Evolutionary conservation across 192 early-diverging fungal genomes (phyloP).

Genomic region (Paraglomus brasilianum): DNA sequence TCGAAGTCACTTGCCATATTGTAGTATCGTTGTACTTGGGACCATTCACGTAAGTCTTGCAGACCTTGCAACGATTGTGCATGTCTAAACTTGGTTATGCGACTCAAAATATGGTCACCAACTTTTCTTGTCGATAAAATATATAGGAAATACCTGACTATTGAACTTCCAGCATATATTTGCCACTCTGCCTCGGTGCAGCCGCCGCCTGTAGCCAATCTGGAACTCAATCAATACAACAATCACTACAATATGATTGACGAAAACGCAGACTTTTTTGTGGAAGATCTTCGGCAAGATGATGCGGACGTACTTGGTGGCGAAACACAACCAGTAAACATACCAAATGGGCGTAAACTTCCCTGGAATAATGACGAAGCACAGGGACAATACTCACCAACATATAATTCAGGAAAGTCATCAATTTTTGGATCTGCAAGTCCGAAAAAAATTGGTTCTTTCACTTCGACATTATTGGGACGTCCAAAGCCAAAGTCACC

Average conservation of each 20-base stretch:
- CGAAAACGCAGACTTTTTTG: conserved; percentile 36
- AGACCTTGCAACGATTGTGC: neutral
- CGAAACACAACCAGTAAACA: conserved; percentile 33
- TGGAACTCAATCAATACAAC: conserved; percentile 39
- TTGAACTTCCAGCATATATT: conserved; percentile 56
- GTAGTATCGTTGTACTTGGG: conserved; percentile 44
- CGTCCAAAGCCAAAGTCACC: conserved; percentile 36
- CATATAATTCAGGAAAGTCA: conserved; percentile 31
- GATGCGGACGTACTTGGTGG: conserved; percentile 18
- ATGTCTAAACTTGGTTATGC: neutral
- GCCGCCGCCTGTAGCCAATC: conserved; percentile 42
- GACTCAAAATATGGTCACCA: neutral
- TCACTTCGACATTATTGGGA: conserved; percentile 34
- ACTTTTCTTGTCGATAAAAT: neutral
- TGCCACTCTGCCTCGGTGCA: conserved; percentile 55
- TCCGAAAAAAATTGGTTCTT: conserved; percentile 37
- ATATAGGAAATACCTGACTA: conserved; percentile 50
- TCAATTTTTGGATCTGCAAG: conserved; percentile 41
- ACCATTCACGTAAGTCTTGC: conserved; percentile 37
- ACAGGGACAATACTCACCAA: conserved; percentile 27
- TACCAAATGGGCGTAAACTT: conserved; percentile 4
- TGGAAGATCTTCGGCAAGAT: conserved; percentile 25
- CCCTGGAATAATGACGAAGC: conserved; percentile 32
- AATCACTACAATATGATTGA: conserved; percentile 46
- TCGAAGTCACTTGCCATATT: conserved; percentile 54